Conservation (phyloP, 306 rosid species). For the Alnus glutinosa region DNA sequence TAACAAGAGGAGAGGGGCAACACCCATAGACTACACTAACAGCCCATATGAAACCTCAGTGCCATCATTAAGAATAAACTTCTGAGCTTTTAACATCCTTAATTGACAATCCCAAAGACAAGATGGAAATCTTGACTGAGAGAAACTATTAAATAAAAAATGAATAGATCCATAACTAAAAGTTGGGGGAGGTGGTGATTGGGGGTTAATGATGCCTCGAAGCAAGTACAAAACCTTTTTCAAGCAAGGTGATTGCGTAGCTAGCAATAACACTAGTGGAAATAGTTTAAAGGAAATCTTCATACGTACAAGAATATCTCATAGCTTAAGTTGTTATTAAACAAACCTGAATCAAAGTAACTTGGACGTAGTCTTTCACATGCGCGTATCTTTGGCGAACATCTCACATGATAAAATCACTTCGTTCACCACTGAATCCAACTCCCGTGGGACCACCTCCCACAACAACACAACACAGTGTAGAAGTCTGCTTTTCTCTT, state of each 20-base stretch:
- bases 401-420: slow-evolving; percentile 93
- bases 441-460: slow-evolving; percentile 99
- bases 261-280: background rate
- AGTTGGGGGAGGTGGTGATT: too few relatives aligned
- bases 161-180: slow-evolving; percentile 13
- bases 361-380: slow-evolving; percentile 77
- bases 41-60: slow-evolving; percentile 92
- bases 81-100: slow-evolving; percentile 70
- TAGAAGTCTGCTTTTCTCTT: slow-evolving; percentile 75
- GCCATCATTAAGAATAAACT: slow-evolving; percentile 80
- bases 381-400: slow-evolving; percentile 83
- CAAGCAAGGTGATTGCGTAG: background rate
- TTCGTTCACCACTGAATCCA: slow-evolving; percentile 96
- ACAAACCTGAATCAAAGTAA: slow-evolving; percentile 92
- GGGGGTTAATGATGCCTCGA: background rate
- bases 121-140: slow-evolving; percentile 94
- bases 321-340: slow-evolving; percentile 14
- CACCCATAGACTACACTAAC: slow-evolving; percentile 97
- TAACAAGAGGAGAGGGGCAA: slow-evolving; percentile 84
- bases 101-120: slow-evolving; percentile 83
- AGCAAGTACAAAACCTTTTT: too few relatives aligned
- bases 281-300: background rate
- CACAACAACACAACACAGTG: slow-evolving; percentile 78
- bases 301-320: background rate
- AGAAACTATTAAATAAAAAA: slow-evolving; percentile 31